Evolutionary conservation across 805 yeast genomes (phyloP), one percentile per base, ranked within the genome.

Genomic region (Yarrowia keelungensis): DNA sequence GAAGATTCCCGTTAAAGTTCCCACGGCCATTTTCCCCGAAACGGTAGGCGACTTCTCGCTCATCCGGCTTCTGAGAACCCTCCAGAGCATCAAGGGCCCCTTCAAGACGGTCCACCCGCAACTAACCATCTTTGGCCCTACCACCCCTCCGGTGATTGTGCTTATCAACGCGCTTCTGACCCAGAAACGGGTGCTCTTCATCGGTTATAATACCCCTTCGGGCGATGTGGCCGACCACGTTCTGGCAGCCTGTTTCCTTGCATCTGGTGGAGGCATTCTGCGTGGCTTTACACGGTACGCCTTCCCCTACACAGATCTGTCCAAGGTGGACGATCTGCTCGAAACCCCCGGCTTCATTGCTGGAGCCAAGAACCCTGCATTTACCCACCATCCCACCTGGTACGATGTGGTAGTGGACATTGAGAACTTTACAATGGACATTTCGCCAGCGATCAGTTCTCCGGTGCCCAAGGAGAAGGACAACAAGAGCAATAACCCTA

Each of bases 301-400:
- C 32, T 86, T 85, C 73, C 89, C 89, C 1, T 83, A 85, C 64
- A 80, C 86, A 4, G 88, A 86, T 71, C 82, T 86, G 19, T 82
- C 86, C 32, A 84, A 85, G 69, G 82, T 84, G 32, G 87, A 84
- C 69, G 79, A 84, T 11, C 76, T 86, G 69, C 80, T 81, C 62
- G 76, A 79, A 62, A 81, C 86, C 62, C 82, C 80, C 12, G 84
- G 86, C 15, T 86, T 76, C 73, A 76, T 86, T 70, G 89, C 88
- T 1, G 89, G 89, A 15, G 86, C 87, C 42, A 85, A 85, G 69
- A 86, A 86, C 74, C 87, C 88, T 8, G 85, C 87, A 51, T 86
- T 86, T 76, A 83, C 83, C 71, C 75, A 80, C 56, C 86, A 85
- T 71, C 86, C 85, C 51, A 79, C 77, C 59, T 79, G 86, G 74